Base-by-base conservation (phyloP, 495 filamentous ascomycete genomes). In the Neurospora intermedia region DNA sequence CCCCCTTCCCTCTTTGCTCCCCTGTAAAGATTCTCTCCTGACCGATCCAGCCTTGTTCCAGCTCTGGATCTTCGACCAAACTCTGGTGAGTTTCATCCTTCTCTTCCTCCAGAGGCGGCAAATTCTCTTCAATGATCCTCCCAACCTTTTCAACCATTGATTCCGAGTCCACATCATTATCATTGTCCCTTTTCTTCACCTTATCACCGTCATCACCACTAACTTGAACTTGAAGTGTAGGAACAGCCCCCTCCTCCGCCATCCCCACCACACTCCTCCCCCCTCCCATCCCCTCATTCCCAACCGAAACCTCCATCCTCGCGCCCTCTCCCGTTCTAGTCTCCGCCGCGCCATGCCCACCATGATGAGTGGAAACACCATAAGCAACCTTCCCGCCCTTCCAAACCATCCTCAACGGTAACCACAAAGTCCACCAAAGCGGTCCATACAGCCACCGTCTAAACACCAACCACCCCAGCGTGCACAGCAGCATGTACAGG, bases 401-500 rank as follows among this genome's bases (percentile, higher is more conserved):
- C 62, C 83, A 87, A 13, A 89, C 70, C n/a, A 91, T 80, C 76
- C 88, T 91, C 38, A 95, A 70, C 4, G 96, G 94, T 66, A 94
- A 78, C 88, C 92, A 96, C 11, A 97, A 78, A 3, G 97, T 80
- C 92, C 93, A 93, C 90, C 93, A 97, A 42, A 94, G 81, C 15
- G 96, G 96, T 0, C 96, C 94, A 82, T 95, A 98, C 9, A 99
- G 76, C 9, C 94, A 84, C 8, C 96, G 83, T 20, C 96, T 84
- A 73, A 95, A 96, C 2, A 98, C 77, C 10, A 99, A 84, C 96
- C 96, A 99, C 13, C 81, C 82, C 42, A 97, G 89, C 7, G 92
- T 97, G 3, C 82, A 86, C 16, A 92, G 46, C 10, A 98, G 86
- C 69, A 98, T 82, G 76, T 93, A 94, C 75, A 98, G 90, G 0